These are phyloP conservation scores for Athelia psychrophila DNA, from an alignment of 1,284 basidiomycete species.

Conservation along the genomic window DNA sequence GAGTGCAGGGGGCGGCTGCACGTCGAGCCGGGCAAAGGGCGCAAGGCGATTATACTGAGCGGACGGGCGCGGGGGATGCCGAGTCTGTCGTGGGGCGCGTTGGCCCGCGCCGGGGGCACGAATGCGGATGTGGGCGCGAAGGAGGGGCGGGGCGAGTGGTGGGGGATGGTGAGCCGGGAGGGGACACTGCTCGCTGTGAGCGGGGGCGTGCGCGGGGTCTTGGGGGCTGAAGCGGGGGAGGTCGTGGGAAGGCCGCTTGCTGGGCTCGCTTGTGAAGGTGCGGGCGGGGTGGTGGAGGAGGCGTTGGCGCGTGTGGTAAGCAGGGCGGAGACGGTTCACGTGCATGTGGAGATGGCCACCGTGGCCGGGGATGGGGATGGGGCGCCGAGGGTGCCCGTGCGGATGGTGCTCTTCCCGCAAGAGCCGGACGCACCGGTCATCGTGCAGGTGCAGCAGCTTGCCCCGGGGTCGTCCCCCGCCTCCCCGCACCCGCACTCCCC, in stretches of 20 bases:
- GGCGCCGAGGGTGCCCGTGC: background rate
- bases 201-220: constrained; percentile 45
- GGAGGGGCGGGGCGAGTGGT: constrained; percentile 40
- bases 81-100: constrained; percentile 55
- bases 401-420: background rate
- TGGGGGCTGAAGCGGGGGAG: constrained; percentile 70
- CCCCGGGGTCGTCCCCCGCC: constrained; percentile 4
- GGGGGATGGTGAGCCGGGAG: constrained; percentile 51
- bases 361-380: constrained; percentile 7
- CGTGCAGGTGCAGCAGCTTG: background rate
- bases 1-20: constrained; percentile 85
- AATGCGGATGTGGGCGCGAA: constrained; percentile 9
- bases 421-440: constrained; percentile 7
- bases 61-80: constrained; percentile 73
- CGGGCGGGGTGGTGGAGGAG: constrained; percentile 17
- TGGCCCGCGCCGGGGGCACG: constrained; percentile 49
- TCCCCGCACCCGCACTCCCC: constrained; percentile 10
- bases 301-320: constrained; percentile 15
- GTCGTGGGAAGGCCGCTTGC: constrained; percentile 64
- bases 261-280: constrained; percentile 39
- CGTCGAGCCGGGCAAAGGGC: constrained; percentile 85
- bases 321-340: constrained; percentile 14
- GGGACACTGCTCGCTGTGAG: constrained; percentile 55
- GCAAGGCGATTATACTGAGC: constrained; percentile 85
- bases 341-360: constrained; percentile 23